Evolutionary conservation across 164 flowering plant genomes (phyloP), one percentile per base, ranked within the genome.

Genomic region (Tetrastigma voinierianum): DNA sequence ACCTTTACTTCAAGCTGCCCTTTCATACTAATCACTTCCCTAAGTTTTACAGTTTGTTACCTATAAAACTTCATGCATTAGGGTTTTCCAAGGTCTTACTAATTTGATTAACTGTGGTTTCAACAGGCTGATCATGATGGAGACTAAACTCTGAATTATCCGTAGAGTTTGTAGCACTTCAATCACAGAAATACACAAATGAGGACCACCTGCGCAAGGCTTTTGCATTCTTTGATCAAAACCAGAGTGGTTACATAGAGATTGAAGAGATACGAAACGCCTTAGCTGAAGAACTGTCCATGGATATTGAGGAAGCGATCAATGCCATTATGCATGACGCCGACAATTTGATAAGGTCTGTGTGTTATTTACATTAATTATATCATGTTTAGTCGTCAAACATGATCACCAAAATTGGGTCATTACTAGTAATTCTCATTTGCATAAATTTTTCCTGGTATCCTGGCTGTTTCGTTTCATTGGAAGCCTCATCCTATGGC

Each of bases 171-270:
- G 83, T 86, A 15, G 86, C 87, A 75, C 82, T 58, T 73, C 88
- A 9, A 78, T 48, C 91, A 85, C 72, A 64, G 85, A 80, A 72
- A 80, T 87, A 82, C n/a, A 86, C 69, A 46, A 85, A 85, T 65
- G 91, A 85, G 67, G 89, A 85, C 65, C 91, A 87, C 57, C 72
- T 87, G n/a, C 91, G 76, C 62, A 79, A 82, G 74, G 91, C 91
- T 23, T 85, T 87, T 76, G 52, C 78, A 46, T 83, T 83, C 67
- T 85, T 87, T 57, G 89, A 87, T 68, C 47, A 61, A 62, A 82
- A 87, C 53, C 64, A 75, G 70, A 83, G 78, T 75, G 86, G 89
- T 55, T 87, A 68, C 70, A 85, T 87, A 23, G 91, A 87, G 75
- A 76, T 81, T 20, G 87, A 83, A 61, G 91, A 87, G 77, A 79